Evolutionary conservation across 164 flowering plant genomes (phyloP).

Genomic region (Euptelea pleiosperma): DNA sequence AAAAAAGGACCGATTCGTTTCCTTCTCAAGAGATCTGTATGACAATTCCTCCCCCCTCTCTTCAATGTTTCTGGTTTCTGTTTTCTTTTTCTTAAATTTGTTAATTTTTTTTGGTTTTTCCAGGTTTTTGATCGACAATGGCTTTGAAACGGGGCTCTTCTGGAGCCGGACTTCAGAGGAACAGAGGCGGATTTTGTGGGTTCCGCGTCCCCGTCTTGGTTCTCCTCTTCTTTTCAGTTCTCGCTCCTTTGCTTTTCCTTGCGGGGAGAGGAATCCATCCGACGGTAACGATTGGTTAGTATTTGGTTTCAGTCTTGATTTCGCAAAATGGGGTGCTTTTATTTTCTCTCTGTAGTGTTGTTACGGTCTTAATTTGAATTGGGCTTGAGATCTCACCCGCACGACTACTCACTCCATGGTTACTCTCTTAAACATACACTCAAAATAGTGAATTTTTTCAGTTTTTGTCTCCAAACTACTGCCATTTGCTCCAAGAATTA

Average conservation of each 20-base stretch:
- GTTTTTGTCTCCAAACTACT: too few species aligned
- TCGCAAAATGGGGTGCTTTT: neutral
- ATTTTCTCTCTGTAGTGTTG: too few species aligned
- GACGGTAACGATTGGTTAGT: slow-evolving; percentile 25
- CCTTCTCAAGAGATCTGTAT: too few species aligned
- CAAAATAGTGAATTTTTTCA: too few species aligned
- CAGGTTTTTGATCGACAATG: slow-evolving; percentile 28
- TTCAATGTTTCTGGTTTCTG: neutral
- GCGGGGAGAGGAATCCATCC: slow-evolving; percentile 46
- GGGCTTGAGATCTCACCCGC: neutral
- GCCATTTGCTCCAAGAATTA: too few species aligned
- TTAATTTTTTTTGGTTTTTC: neutral
- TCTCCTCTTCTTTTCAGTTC: slow-evolving; percentile 39
- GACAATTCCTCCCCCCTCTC: too few species aligned
- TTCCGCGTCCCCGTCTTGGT: slow-evolving; percentile 30
- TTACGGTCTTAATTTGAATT: too few species aligned
- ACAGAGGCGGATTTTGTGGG: slow-evolving; percentile 29
- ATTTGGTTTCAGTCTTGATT: neutral
- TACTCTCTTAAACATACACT: too few species aligned
- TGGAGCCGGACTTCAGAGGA: slow-evolving; percentile 24
- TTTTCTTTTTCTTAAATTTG: neutral
- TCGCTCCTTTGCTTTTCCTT: slow-evolving; percentile 51
- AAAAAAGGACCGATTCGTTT: too few species aligned
- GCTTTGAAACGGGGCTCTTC: slow-evolving; percentile 43
- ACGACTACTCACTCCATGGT: too few species aligned